Base-by-base conservation (phyloP, 148 eudicot genomes). In the Vaccinium macrocarpon region DNA sequence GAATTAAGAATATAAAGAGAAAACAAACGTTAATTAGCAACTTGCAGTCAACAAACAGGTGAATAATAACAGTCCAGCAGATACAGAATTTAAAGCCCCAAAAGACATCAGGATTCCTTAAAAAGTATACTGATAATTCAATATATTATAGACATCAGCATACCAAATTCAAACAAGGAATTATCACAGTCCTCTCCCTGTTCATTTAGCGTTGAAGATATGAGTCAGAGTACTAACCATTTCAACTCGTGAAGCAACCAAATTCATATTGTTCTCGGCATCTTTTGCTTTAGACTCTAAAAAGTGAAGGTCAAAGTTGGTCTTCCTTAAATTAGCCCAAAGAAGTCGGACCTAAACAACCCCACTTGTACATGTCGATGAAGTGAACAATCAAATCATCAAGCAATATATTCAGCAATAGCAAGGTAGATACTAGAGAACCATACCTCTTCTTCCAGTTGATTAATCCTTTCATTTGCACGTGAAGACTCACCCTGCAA, bases 391-490 rank as follows among this genome's bases (percentile, higher is more conserved):
- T 76, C 71, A 35, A 57, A 79, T 78, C 74, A 85, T 27, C 35
- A 86, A 86, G 75, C 75, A 83, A 35, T 46, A 59, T 76, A 21
- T 81, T 80, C 29, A 42, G 70, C 71, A 85, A 35, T 50, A 5
- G 71, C 42, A 74, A 77, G 53, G 4, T 35, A 61, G 73, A 66
- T 70, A 82, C 64, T 75, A 81, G 9, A 77, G 83, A 64, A 55
- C 15, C 53, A 81, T 64, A 96, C 99, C 95, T 95, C 93, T 88
- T 88, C 87, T 88, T 96, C 92, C 62, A 92, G 91, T 64, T 76
- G 85, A 84, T 55, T 78, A 82, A 93, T 66, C 88, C 80, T 87
- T 88, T 89, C 84, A 80, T 88, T 85, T 76, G 86, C 87, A 76
- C 83, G 57, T 19, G 88, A 86, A 56, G 83, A 61, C 78, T 91